Percentiles rank a stretch among this genome's conserved stretches.
Conservation (phyloP, 2,329 filamentous ascomycete genomes). For the Plectosphaerella plurivora region DNA sequence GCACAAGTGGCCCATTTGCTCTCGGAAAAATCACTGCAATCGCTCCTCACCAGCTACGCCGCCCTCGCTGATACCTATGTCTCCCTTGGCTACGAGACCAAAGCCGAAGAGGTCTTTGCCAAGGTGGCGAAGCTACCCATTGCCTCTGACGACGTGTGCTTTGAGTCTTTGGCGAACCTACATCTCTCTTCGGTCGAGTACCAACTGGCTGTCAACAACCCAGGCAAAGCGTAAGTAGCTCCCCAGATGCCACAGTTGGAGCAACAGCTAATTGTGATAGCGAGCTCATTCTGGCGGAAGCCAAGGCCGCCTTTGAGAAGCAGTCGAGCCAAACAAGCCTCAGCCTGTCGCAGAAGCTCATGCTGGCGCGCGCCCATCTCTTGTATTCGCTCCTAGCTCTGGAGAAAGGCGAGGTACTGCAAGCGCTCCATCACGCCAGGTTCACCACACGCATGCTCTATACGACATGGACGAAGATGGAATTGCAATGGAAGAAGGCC, state of each 20-base stretch:
- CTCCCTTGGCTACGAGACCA: slow-evolving; percentile 44
- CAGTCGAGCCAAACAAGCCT: slow-evolving; percentile 2
- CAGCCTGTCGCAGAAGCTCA: slow-evolving; percentile 35
- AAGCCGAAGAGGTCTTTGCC: slow-evolving; percentile 50
- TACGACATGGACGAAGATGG: slow-evolving; percentile 50
- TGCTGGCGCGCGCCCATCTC: slow-evolving; percentile 56
- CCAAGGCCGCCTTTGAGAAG: slow-evolving; percentile 8
- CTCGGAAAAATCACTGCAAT: slow-evolving; percentile 26
- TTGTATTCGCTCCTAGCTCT: slow-evolving; percentile 62
- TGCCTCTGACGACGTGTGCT: slow-evolving; percentile 27
- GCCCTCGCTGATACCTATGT: slow-evolving; percentile 49
- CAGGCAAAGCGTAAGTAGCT: slow-evolving; percentile 51
- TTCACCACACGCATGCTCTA: slow-evolving; percentile 52
- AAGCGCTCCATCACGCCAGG: slow-evolving; percentile 54
- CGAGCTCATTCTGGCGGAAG: slow-evolving; percentile 8
- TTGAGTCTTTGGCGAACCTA: slow-evolving; percentile 44
- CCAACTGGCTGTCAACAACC: slow-evolving; percentile 60
- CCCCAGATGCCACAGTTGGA: not conserved
- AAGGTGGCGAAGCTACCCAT: slow-evolving; percentile 47
- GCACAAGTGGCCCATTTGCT: slow-evolving; percentile 32
- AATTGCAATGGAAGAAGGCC: slow-evolving; percentile 18
- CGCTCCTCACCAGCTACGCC: slow-evolving; percentile 40
- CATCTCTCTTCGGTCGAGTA: slow-evolving; percentile 74
- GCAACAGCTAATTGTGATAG: not conserved
- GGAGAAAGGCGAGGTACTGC: slow-evolving; percentile 54